phyloP scores from a whole-genome alignment of 2,329 filamentous ascomycete genomes.

The Macroventuria anomochaeta region DNA sequence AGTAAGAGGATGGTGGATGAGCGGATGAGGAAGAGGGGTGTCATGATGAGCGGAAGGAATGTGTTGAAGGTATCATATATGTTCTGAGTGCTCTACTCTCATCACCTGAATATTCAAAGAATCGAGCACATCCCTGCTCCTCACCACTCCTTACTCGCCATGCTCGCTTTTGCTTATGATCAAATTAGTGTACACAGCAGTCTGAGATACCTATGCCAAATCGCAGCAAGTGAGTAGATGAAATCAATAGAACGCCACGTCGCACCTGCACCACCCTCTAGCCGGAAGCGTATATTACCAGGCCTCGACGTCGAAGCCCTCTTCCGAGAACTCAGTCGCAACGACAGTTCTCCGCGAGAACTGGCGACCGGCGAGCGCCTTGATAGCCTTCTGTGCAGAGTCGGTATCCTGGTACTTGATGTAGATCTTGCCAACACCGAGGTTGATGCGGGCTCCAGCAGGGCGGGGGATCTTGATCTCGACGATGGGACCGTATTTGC shows the following conservation, averaged over 20 bases:
- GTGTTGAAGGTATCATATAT: conserved; percentile 3
- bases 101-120: neutral
- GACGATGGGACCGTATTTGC: conserved; percentile 83
- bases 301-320: conserved; percentile 91
- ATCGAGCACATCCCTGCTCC: neutral
- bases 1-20: conserved; percentile 28
- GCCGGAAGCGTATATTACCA: conserved; percentile 65
- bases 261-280: neutral
- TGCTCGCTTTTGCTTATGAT: conserved; percentile 19
- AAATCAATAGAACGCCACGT: conserved; percentile 3
- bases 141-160: neutral
- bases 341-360: conserved; percentile 97
- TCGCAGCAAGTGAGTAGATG: neutral
- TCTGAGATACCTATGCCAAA: conserved; percentile 12
- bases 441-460: conserved; percentile 78
- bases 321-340: conserved; percentile 95
- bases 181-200: conserved; percentile 19
- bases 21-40: conserved; percentile 26
- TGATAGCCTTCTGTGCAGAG: conserved; percentile 81
- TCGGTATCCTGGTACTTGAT: conserved; percentile 87
- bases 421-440: conserved; percentile 96
- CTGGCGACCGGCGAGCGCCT: conserved; percentile 90
- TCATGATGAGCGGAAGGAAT: conserved; percentile 16
- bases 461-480: conserved; percentile 95
- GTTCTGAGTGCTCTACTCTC: neutral